phyloP scores from a whole-genome alignment of 75 land plant species.

The Larix kaempferi region DNA sequence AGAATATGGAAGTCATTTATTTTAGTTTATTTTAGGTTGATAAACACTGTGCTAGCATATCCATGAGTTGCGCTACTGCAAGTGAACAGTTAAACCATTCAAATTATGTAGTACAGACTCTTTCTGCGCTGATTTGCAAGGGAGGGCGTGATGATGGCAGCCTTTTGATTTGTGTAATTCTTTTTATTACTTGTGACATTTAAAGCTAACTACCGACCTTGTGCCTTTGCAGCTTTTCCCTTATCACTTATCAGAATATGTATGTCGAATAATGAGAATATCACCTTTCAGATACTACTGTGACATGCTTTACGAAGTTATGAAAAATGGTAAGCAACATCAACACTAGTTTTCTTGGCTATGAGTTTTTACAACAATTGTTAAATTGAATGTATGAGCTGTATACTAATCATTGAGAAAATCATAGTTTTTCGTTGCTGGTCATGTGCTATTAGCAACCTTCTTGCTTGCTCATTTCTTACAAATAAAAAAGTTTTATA shows the following conservation, averaged over 20 bases:
- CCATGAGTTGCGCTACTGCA: neutral
- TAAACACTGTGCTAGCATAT: neutral
- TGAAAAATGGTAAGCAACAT: conserved; percentile 83
- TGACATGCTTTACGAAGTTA: conserved; percentile 97
- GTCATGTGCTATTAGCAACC: neutral
- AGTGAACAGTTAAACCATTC: neutral
- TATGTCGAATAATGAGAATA: conserved; percentile 91
- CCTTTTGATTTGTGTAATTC: neutral
- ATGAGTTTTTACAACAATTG: neutral
- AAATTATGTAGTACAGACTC: neutral
- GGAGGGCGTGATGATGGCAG: neutral
- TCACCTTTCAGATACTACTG: conserved; percentile 97
- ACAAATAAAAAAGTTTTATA: neutral
- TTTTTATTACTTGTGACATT: neutral
- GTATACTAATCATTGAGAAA: neutral
- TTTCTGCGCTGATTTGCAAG: neutral
- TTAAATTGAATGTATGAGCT: neutral
- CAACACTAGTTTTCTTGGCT: neutral
- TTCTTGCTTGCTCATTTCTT: neutral
- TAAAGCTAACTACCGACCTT: neutral
- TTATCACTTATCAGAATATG: conserved; percentile 94
- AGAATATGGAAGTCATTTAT: neutral
- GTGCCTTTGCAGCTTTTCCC: conserved; percentile 79
- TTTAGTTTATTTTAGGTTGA: neutral
- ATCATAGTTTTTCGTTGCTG: neutral